These are phyloP conservation scores for Lasiodiplodia theobromae DNA, from an alignment of 2,329 filamentous ascomycete species.

Conservation along the genomic window DNA sequence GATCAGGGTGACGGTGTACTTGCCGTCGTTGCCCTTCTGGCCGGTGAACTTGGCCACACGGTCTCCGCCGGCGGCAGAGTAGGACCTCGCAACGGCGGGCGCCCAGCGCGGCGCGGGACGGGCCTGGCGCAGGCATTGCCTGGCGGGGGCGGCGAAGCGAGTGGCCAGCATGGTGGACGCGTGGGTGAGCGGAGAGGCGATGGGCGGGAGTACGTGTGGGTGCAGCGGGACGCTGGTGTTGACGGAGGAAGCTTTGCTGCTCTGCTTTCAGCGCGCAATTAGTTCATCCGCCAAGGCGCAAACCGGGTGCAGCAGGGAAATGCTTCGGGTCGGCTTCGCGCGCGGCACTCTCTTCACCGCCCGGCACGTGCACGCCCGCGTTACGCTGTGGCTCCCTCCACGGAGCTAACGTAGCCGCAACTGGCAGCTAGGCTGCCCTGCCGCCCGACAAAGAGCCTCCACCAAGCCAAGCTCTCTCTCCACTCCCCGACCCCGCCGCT, in stretches of 20 bases:
- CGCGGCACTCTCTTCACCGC: slow-evolving; percentile 19
- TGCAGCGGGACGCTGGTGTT: slow-evolving; percentile 25
- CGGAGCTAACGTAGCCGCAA: slow-evolving; percentile 16
- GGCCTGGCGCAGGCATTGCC: slow-evolving; percentile 79
- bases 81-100: slow-evolving; percentile 49
- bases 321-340: slow-evolving; percentile 23
- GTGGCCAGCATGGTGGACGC: slow-evolving; percentile 78
- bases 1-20: slow-evolving; percentile 94
- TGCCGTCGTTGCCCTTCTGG: slow-evolving; percentile 86
- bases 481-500: slow-evolving; percentile 50
- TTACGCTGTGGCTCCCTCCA: background rate
- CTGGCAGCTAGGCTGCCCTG: slow-evolving; percentile 3
- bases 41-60: slow-evolving; percentile 94
- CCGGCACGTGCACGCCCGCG: slow-evolving; percentile 7
- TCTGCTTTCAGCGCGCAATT: slow-evolving; percentile 22
- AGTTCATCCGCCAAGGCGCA: slow-evolving; percentile 27
- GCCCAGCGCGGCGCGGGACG: slow-evolving; percentile 35
- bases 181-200: slow-evolving; percentile 21
- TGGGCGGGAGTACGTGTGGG: slow-evolving; percentile 7
- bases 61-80: slow-evolving; percentile 66
- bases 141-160: slow-evolving; percentile 77
- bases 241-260: slow-evolving; percentile 27
- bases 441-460: slow-evolving; percentile 22
- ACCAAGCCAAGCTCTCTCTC: slow-evolving; percentile 36
- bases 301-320: slow-evolving; percentile 25